phyloP scores from a whole-genome alignment of 169 alveolate genomes.

The Ichthyophthirius multifiliis region DNA sequence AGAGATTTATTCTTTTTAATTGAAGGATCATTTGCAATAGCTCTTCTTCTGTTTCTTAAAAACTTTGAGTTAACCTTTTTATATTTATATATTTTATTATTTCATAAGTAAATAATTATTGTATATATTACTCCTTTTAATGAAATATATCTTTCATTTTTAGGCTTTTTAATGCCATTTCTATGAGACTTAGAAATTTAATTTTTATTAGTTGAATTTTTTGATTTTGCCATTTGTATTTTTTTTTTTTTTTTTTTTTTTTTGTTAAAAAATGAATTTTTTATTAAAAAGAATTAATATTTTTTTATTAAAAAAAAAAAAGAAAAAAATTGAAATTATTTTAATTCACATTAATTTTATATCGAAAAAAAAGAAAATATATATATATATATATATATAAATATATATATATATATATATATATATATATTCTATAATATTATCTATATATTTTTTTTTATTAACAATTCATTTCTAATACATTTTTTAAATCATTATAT shows the following conservation, averaged over 20 bases:
- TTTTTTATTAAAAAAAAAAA: too few species aligned
- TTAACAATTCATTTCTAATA: too few species aligned
- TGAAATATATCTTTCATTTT: constrained; percentile 28
- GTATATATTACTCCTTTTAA: constrained; percentile 34
- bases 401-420: not conserved
- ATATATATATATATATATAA: not conserved
- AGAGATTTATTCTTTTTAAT: constrained; percentile 26
- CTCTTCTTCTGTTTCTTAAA: constrained; percentile 41
- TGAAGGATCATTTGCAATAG: constrained; percentile 39
- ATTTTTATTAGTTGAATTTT: constrained; percentile 36
- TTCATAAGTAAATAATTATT: not conserved
- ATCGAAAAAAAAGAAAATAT: too few species aligned
- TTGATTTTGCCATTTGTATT: constrained; percentile 45
- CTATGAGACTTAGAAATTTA: constrained; percentile 34
- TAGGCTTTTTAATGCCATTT: constrained; percentile 34
- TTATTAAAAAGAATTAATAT: not conserved
- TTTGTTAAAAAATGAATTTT: not conserved
- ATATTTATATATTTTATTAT: not conserved
- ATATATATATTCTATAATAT: not conserved
- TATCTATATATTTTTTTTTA: too few species aligned
- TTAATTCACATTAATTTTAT: too few species aligned
- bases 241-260: not conserved
- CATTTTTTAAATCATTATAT: too few species aligned
- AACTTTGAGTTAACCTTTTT: constrained; percentile 29
- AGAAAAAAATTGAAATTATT: too few species aligned